Base-by-base conservation (phyloP, 306 rosid genomes). In the Cyclanthera cordifolia region DNA sequence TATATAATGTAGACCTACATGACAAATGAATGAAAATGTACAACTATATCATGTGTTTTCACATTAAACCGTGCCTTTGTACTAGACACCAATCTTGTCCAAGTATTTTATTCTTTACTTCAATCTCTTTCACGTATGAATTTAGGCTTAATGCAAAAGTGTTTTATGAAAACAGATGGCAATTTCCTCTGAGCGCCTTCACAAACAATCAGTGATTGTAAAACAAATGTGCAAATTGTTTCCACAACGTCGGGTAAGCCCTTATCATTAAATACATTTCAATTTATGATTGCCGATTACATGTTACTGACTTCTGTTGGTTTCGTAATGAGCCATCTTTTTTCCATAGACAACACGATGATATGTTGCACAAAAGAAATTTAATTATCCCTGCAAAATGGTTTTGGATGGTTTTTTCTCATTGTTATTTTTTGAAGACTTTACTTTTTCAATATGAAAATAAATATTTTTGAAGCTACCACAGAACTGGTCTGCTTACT, bases 161-260 rank as follows among this genome's bases (percentile, higher is more conserved):
- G 61, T 53, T 70, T 49, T 64, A 46, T 77, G 69, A 69, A 72
- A 78, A 79, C 87, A 93, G 99, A 83, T 84, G 87, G 99, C 97
- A 13, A 90, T 93, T 75, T 86, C 99, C 24, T 82, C 99, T 37
- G 99, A 93, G 74, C 90, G 83, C 69, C 97, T 88, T 75, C 95
- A 90, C 75, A 93, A 86, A 71, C 97, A 88, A 77, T 85, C 99
- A 2, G 83, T 93, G 72, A 91, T 93, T 71, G 79, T 90, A 67
- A 93, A 88, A 82, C 96, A 93, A 75, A 85, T 93, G 81, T 90
- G 99, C 85, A 93, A 85, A 77, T 73, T 93, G 77, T 90, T 93
- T 76, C 95, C 96, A 47, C 99, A 80, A 79, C 88, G 97, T 16
- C 87, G 85, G 86, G 99, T 93, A 88, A 80, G 87, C 53, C 41